Conservation (phyloP, 768 basidiomycete genomes). For the Dacryopinax spathularia region DNA sequence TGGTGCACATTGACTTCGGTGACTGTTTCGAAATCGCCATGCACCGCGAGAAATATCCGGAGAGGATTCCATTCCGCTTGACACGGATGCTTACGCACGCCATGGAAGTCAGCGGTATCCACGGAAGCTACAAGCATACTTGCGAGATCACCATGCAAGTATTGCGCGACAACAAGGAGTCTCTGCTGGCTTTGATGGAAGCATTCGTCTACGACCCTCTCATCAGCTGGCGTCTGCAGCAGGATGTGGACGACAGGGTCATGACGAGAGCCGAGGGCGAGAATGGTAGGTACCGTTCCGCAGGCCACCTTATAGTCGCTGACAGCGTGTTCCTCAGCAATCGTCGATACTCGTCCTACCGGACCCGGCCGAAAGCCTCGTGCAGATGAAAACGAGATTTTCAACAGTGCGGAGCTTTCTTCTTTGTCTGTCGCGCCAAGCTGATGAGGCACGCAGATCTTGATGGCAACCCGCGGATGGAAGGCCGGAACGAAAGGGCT, state of each 20-base stretch:
- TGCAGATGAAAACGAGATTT: conserved; percentile 87
- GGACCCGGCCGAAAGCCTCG: conserved; percentile 68
- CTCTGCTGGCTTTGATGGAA: conserved; percentile 96
- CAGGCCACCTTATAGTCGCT: conserved; percentile 4
- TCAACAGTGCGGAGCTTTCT: conserved; percentile 48
- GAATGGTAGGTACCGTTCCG: conserved; percentile 36
- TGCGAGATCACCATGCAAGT: conserved; percentile 98
- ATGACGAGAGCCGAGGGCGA: conserved; percentile 17
- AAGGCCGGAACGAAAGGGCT: conserved; percentile 83
- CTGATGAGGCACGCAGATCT: conserved; percentile 21
- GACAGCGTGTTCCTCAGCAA: conserved; percentile 19
- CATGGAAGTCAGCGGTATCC: conserved; percentile 99
- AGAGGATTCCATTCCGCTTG: conserved; percentile 94
- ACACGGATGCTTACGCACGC: conserved; percentile 98
- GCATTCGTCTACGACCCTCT: conserved; percentile 98
- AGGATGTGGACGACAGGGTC: conserved; percentile 52
- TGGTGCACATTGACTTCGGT: conserved; percentile 94
- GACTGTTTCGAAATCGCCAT: conserved; percentile 98
- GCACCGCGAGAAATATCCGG: conserved; percentile 97
- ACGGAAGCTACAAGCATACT: conserved; percentile 88
- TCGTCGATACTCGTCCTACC: conserved; percentile 25
- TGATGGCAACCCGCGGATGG: conserved; percentile 46
- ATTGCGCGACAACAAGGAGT: conserved; percentile 91
- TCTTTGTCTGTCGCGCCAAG: neutral
- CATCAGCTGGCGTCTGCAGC: conserved; percentile 89